These are phyloP conservation scores for Aspergillus pseudoviridinutans DNA, from an alignment of 2,329 filamentous ascomycete species.

Conservation along the genomic window DNA sequence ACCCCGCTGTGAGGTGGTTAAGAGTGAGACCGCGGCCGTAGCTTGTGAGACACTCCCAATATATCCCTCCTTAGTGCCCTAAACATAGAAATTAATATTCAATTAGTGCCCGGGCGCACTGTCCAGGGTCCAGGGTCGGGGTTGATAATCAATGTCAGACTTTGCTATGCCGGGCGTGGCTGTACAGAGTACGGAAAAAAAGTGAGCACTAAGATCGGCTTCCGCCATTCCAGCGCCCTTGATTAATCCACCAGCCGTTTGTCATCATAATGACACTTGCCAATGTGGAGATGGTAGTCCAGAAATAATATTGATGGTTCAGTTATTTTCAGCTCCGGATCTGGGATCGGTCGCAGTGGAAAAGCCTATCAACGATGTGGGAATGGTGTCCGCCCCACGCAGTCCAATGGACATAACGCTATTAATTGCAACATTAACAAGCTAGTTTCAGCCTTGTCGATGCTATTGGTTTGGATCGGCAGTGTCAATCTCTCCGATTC, in stretches of 20 bases:
- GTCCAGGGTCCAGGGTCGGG: background rate
- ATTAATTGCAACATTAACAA: background rate
- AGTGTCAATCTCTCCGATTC: background rate
- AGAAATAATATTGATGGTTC: background rate
- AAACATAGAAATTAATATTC: background rate
- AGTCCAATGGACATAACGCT: background rate
- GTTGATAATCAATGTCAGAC: background rate
- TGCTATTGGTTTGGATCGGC: background rate
- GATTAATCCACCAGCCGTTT: background rate
- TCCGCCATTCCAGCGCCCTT: background rate
- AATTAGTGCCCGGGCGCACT: background rate
- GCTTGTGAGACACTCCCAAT: background rate
- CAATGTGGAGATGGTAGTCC: background rate
- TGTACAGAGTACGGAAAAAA: background rate
- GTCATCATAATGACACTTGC: background rate
- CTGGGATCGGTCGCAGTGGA: background rate
- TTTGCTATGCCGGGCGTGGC: too few relatives aligned
- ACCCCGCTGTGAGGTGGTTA: background rate
- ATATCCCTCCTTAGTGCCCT: background rate
- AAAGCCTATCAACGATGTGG: background rate
- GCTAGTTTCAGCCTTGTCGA: background rate
- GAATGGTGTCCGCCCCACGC: background rate
- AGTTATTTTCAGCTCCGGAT: background rate
- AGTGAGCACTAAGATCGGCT: background rate
- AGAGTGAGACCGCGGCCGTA: background rate